These are phyloP conservation scores for Penicillium coprophilum DNA, from an alignment of 495 filamentous ascomycete genomes.

Conservation along the genomic window DNA sequence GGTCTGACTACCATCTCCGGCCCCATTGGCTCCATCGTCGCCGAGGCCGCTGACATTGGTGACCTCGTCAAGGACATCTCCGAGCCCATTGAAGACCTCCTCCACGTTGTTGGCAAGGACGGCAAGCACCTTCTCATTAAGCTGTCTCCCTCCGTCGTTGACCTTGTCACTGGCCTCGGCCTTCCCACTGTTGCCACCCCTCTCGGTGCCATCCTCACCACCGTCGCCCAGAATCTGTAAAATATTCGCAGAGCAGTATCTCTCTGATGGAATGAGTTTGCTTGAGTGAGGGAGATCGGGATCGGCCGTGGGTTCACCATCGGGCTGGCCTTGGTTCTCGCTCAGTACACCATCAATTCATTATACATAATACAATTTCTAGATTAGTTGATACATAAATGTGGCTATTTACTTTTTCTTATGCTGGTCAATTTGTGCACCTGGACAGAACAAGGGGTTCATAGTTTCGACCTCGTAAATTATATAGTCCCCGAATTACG, in stretches of 20 bases:
- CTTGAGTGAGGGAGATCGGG: too few relatives aligned
- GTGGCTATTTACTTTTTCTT: not conserved
- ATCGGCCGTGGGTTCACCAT: constrained; percentile 4
- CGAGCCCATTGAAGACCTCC: constrained; percentile 30
- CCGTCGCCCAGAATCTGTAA: constrained; percentile 40
- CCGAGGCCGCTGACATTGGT: constrained; percentile 33
- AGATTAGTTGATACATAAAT: not conserved
- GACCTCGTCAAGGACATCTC: constrained; percentile 41
- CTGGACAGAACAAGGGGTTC: not conserved
- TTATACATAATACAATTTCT: not conserved
- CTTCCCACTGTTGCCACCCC: constrained; percentile 35
- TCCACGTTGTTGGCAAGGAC: constrained; percentile 36
- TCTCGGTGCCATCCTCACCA: constrained; percentile 38
- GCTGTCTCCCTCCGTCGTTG: constrained; percentile 34
- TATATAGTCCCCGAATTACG: not conserved
- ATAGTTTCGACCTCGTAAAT: not conserved
- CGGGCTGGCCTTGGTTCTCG: not conserved
- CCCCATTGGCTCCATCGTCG: constrained; percentile 32
- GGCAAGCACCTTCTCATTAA: constrained; percentile 37
- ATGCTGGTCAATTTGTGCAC: not conserved
- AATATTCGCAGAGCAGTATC: constrained; percentile 5
- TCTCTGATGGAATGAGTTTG: constrained; percentile 6
- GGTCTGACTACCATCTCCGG: constrained; percentile 31
- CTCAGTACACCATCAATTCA: not conserved
- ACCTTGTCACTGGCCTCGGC: constrained; percentile 39